Evolutionary conservation across 352 stramenopile species (phyloP).

Genomic region (Phytophthora citricola): DNA sequence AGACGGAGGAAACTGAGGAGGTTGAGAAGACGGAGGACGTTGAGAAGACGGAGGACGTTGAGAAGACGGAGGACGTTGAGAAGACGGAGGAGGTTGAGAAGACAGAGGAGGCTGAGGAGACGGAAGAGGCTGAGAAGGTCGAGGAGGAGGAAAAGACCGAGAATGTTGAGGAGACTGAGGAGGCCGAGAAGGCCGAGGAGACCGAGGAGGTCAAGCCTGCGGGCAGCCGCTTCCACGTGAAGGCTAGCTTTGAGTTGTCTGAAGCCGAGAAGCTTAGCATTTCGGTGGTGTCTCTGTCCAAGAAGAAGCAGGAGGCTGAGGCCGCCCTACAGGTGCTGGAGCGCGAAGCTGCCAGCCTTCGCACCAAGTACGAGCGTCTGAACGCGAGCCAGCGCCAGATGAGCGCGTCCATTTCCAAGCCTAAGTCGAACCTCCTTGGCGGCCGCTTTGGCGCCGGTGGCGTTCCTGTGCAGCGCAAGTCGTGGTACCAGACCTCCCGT

Average conservation of each 20-base stretch:
- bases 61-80: conserved; percentile 12
- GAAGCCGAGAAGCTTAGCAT: conserved; percentile 81
- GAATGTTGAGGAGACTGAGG: conserved; percentile 15
- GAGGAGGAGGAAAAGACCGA: conserved; percentile 23
- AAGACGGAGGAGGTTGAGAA: conserved; percentile 29
- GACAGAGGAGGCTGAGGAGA: conserved; percentile 18
- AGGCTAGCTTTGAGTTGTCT: conserved; percentile 74
- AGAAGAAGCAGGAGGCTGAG: conserved; percentile 85
- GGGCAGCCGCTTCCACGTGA: conserved; percentile 69
- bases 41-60: too few species aligned
- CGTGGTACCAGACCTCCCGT: conserved; percentile 67
- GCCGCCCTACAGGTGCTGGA: conserved; percentile 67
- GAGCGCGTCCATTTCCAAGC: conserved; percentile 61
- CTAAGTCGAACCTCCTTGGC: conserved; percentile 62
- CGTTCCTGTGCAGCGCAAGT: conserved; percentile 59
- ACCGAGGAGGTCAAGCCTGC: conserved; percentile 33
- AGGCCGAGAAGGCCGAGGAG: conserved; percentile 29
- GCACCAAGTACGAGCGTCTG: conserved; percentile 84
- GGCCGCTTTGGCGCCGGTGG: conserved; percentile 50
- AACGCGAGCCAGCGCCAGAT: conserved; percentile 80
- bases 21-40: conserved; percentile 22
- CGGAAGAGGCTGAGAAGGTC: conserved; percentile 3
- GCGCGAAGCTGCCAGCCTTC: conserved; percentile 75
- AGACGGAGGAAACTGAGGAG: conserved; percentile 28
- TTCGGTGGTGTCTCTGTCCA: conserved; percentile 73